phyloP scores from a whole-genome alignment of 73 alveolate genomes.

The Symbiodinium natans region DNA sequence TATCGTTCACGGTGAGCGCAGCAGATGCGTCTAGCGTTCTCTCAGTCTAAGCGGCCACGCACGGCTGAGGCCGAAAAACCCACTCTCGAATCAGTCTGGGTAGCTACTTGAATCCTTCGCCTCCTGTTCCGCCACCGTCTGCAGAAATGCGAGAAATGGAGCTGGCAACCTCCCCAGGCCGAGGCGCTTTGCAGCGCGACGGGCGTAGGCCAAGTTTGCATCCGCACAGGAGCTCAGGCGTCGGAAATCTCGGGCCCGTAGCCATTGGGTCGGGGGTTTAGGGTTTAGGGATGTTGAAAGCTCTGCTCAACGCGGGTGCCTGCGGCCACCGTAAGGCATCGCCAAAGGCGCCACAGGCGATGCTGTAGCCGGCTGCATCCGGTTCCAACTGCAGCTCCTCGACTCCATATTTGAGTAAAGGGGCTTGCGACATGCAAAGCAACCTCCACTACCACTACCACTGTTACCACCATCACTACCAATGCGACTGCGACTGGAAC shows the following conservation, averaged over 20 bases:
- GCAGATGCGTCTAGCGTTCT: neutral
- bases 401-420: too few relatives aligned
- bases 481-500: too few relatives aligned
- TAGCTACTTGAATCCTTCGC: neutral
- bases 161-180: neutral
- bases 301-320: too few relatives aligned
- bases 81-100: neutral
- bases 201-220: neutral
- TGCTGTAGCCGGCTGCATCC: constrained; percentile 2
- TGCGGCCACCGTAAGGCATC: neutral
- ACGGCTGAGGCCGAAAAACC: neutral
- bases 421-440: too few relatives aligned
- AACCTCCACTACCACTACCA: too few relatives aligned
- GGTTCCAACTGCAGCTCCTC: neutral
- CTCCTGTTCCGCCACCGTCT: neutral
- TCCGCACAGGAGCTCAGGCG: too few relatives aligned
- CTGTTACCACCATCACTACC: too few relatives aligned
- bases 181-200: neutral
- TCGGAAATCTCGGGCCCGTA: too few relatives aligned
- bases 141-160: neutral
- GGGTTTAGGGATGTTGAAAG: too few relatives aligned
- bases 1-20: neutral
- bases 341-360: neutral
- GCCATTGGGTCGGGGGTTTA: too few relatives aligned
- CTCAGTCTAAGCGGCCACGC: neutral